phyloP scores from a whole-genome alignment of 306 rosid genomes.

The Quercus aquifolioides region DNA sequence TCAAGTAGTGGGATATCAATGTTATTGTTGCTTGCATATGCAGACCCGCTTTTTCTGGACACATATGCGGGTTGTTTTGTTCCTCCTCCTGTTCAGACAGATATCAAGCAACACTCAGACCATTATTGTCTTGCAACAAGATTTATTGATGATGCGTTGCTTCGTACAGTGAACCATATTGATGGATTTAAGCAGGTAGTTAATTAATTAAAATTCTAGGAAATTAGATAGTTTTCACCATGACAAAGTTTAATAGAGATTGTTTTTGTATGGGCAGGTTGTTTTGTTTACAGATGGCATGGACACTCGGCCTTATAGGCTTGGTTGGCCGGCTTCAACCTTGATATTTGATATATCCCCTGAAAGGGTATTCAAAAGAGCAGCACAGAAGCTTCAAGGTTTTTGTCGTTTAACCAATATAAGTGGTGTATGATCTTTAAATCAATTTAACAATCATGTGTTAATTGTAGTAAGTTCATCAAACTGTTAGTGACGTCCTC shows the following conservation, averaged over 20 bases:
- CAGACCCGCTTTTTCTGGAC: constrained; percentile 81
- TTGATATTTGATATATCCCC: constrained; percentile 67
- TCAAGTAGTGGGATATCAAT: neutral
- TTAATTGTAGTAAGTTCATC: neutral
- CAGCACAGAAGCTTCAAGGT: constrained; percentile 71
- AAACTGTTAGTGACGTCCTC: neutral
- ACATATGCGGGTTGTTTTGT: constrained; percentile 76
- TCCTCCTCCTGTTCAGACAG: constrained; percentile 41
- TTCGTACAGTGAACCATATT: constrained; percentile 35
- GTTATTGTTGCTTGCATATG: constrained; percentile 15
- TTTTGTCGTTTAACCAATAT: neutral
- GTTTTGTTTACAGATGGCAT: constrained; percentile 78
- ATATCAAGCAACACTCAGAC: constrained; percentile 38
- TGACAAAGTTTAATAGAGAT: constrained; percentile 1
- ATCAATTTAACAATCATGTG: neutral
- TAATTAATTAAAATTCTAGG: neutral
- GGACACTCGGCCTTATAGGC: constrained; percentile 77
- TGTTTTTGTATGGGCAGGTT: constrained; percentile 44
- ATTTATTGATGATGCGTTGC: constrained; percentile 68
- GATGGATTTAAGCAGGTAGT: constrained; percentile 55
- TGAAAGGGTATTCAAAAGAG: constrained; percentile 45
- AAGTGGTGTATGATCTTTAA: neutral
- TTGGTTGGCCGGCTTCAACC: constrained; percentile 64
- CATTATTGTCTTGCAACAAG: constrained; percentile 69
- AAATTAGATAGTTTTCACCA: neutral